Base-by-base conservation (phyloP, 2,329 filamentous ascomycete species). In the Sphaceloma murrayae region DNA sequence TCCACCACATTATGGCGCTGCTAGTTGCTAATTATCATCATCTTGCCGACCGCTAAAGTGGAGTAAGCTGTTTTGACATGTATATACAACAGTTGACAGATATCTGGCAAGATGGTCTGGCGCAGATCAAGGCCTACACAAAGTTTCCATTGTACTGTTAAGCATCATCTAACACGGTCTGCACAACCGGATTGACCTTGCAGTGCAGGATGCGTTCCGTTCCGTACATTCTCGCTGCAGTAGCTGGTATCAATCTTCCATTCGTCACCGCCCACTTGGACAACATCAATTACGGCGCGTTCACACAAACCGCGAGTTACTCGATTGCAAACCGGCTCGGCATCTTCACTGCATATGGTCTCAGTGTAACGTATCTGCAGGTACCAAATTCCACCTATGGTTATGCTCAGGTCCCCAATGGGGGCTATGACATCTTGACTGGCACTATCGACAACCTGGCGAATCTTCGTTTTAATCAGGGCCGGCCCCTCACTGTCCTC, bases 391-490 rank as follows among this genome's bases (percentile, higher is more conserved):
- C 55, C 21, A 53, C 53, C 3, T 52, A 47, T 26, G 54, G 53
- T 7, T 56, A 56, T 43, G 36, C 43, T 18, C 46, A 48, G 3
- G 19, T 58, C 9, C 45, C 54, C 9, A 51, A 43, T 43, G 57
- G 55, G 5, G 46, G 48, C 8, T 59, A 58, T 32, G 56, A 58
- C 46, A 51, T 59, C 27, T 46, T 59, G 4, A 58, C 53, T 11
- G 55, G 53, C 19, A 58, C 56, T 3, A 53, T 58, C 26, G 56
- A 59, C 48, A 59, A 60, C 43, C 51, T 52, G 3, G 52, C 58
- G 24, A 59, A 58, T 38, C 52, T 56, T 19, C 49, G 56, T 8
- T 55, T 59, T 34, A 60, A 60, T 38, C 53, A 51, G 16, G 48
- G 53, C 14, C 29, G 53, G 42, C 50, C 43, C 17, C 32, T 61